Evolutionary conservation across 352 stramenopile genomes (phyloP), one percentile per base, ranked within the genome.

Genomic region (Phytopythium helicoides): DNA sequence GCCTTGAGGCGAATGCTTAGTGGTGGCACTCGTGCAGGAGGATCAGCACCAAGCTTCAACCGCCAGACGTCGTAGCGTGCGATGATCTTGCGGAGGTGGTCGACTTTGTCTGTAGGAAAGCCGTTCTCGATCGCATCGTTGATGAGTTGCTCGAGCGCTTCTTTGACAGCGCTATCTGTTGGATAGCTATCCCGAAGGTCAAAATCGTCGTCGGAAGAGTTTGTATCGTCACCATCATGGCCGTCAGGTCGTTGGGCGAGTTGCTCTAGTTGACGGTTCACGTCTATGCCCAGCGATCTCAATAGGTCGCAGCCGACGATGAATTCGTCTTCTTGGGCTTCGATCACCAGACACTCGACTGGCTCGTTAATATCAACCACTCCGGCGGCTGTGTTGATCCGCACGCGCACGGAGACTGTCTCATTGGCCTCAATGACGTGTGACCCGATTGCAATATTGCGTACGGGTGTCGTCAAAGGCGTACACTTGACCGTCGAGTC

Each of bases 261-360:
- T n/a, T 54, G 39, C 16, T 54, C 46, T 0, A 60, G 36, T 16
- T 66, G 58, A 0, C 35, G n/a, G 4, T 66, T 26, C 1, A 66
- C 35, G n/a, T 66, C 52, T 33, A 66, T 58, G 1, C 52, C 58
- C 1, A 64, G 16, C n/a, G 50, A 16, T 1, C 14, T 34, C 5
- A 64, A 19, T 3, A 57, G 25, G 25, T 66, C 58, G n/a, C 56
- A 48, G 11, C 40, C 52, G 18, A 59, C 19, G 25, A 64, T 58
- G 23, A 64, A 61, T 25, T 66, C 58, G 5, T 31, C 36, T 8
- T 58, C 52, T 9, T 58, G 26, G 0, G n/a, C 35, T 15, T 52
- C 44, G 18, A 54, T 31, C 39, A 60, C 39, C 14, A 60, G 36
- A 22, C 53, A 60, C 26, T 19, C 2, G 21, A 64, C 37, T 3